phyloP scores from a whole-genome alignment of 345 rosid genomes.

The Melaleuca quinquenervia region DNA sequence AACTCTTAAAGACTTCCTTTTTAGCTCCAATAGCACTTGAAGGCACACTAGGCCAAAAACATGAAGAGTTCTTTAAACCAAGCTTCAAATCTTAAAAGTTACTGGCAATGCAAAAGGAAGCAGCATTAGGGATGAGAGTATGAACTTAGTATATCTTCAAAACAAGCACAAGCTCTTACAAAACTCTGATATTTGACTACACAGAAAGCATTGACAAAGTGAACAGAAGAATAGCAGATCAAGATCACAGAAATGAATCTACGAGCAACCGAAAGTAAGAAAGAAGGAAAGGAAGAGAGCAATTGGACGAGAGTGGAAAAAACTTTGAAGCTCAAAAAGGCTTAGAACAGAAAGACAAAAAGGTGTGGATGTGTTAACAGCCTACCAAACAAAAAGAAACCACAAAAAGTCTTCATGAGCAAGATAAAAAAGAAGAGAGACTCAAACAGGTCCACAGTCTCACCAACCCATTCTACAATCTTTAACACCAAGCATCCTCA shows the following conservation, averaged over 20 bases:
- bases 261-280: background rate
- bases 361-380: slow-evolving; percentile 29
- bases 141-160: background rate
- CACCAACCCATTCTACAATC: slow-evolving; percentile 42
- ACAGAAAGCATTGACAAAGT: background rate
- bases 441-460: slow-evolving; percentile 19
- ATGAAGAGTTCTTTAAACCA: background rate
- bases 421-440: slow-evolving; percentile 19
- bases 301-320: background rate
- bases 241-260: background rate
- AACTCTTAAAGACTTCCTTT: background rate
- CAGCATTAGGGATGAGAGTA: background rate
- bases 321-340: background rate
- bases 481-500: slow-evolving; percentile 39
- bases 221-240: background rate
- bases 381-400: slow-evolving; percentile 33
- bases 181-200: background rate
- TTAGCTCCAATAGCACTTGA: background rate
- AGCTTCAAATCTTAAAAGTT: background rate
- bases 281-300: background rate
- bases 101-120: background rate
- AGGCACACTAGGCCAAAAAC: background rate
- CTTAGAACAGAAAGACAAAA: background rate
- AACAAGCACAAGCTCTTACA: background rate
- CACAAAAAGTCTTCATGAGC: slow-evolving; percentile 27